These are phyloP conservation scores for Lasiodiplodia sp. DNA, from an alignment of 2,329 filamentous ascomycete species.

Conservation along the genomic window DNA sequence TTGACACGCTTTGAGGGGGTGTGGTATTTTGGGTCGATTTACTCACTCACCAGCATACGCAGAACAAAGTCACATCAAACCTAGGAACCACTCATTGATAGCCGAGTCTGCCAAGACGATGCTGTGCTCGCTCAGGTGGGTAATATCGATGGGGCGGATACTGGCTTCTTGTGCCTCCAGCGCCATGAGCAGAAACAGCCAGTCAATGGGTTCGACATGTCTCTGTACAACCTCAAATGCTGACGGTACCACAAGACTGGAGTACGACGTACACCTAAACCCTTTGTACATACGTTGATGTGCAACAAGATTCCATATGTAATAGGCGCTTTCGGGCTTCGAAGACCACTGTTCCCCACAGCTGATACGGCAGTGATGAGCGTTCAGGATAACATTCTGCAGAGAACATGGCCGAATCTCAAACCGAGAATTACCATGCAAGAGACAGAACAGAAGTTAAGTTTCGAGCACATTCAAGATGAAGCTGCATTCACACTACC, in stretches of 20 bases:
- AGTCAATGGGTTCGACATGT: neutral
- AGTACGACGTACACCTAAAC: neutral
- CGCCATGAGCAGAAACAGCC: neutral
- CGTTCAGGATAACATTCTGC: neutral
- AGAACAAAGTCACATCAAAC: neutral
- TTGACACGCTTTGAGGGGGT: conserved; percentile 41
- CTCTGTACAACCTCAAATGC: neutral
- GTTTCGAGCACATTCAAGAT: neutral
- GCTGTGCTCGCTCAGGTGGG: neutral
- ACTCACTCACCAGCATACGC: neutral
- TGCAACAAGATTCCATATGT: neutral
- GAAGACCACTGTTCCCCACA: neutral
- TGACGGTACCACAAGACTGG: neutral
- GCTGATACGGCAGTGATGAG: neutral
- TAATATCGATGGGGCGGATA: neutral
- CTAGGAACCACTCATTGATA: neutral
- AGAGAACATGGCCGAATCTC: neutral
- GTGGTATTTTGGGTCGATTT: conserved; percentile 41
- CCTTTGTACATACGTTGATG: neutral
- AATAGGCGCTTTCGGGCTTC: neutral
- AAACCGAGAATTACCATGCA: neutral
- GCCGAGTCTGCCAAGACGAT: neutral
- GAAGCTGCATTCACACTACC: neutral
- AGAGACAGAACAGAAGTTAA: neutral
- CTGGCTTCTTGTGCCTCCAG: neutral